Base-by-base conservation (phyloP, 2,329 filamentous ascomycete species). In the Penicillium decumbens region DNA sequence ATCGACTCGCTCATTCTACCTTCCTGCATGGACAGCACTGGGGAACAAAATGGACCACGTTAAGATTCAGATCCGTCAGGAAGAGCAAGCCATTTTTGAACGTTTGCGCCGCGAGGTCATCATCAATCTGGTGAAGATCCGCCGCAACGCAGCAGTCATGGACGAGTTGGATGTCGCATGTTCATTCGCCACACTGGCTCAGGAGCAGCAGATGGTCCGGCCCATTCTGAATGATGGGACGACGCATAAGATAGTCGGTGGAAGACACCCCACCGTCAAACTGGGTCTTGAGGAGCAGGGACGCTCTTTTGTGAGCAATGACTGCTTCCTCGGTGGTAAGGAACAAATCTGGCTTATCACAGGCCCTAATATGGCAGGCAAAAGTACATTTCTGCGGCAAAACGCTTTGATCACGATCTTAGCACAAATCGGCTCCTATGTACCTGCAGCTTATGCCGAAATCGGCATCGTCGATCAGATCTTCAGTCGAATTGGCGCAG, bases 281-380 rank as follows among this genome's bases (percentile, higher is more conserved):
- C 79, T 85, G 9, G 89, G 90, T 0, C 77, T 98, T 2, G 77
- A 81, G 56, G 83, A 87, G 56, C 84, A 90, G 65, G 92, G 92
- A 1, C 83, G 89, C 27, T 83, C 75, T 9, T 97, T 97, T 65
- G 84, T 89, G 39, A 80, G 83, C 43, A 97, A 97, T 61, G 88
- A 96, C 72, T 95, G 89, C 69, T 77, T 87, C 32, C 78, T 96
- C 2, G 87, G 87, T n/a, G 85, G 84, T 62, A 81, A 68, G 75
- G 92, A 80, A 80, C 88, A 59, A 75, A 78, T 84, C 43, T 80
- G 80, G 73, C 77, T 85, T 29, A 83, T 85, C 56, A 85, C 82
- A 3, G 82, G 93, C 0, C 93, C 93, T n/a, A 98, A 98, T 71
- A 98, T 98, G 93, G 93, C 87, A 1, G 93, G 93, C 41, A 98